phyloP scores from a whole-genome alignment of 192 early-diverging fungal genomes.

The Backusella tarrabulga region DNA sequence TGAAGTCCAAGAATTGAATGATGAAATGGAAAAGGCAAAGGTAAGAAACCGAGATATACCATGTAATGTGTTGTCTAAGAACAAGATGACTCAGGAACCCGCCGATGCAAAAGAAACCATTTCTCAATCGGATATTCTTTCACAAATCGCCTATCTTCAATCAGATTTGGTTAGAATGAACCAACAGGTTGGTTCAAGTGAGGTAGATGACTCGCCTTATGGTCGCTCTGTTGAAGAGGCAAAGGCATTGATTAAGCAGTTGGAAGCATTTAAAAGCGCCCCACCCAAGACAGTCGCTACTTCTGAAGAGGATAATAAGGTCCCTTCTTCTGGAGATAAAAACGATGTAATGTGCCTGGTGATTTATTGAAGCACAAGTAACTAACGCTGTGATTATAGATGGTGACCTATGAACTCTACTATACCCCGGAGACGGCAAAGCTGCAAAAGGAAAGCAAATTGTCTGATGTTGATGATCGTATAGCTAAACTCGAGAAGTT shows the following conservation, averaged over 20 bases:
- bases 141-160: slow-evolving; percentile 52
- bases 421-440: slow-evolving; percentile 65
- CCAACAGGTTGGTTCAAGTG: slow-evolving; percentile 36
- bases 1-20: slow-evolving; percentile 79
- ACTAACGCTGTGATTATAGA: slow-evolving; percentile 19
- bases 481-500: slow-evolving; percentile 68
- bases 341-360: background rate
- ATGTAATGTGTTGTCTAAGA: too few relatives aligned
- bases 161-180: slow-evolving; percentile 47
- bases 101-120: slow-evolving; percentile 35
- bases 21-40: slow-evolving; percentile 61
- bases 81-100: slow-evolving; percentile 1
- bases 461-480: slow-evolving; percentile 64
- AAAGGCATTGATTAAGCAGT: slow-evolving; percentile 49
- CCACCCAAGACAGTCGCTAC: background rate
- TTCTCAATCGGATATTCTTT: slow-evolving; percentile 44
- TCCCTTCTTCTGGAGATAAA: background rate
- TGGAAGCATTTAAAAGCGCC: slow-evolving; percentile 50
- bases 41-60: slow-evolving; percentile 18
- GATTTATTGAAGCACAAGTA: background rate
- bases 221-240: slow-evolving; percentile 42
- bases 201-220: slow-evolving; percentile 30
- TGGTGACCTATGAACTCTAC: slow-evolving; percentile 71
- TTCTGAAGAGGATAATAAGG: background rate
- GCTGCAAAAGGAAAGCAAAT: slow-evolving; percentile 51